Conservation (phyloP, 2,329 filamentous ascomycete species). For the Diaporthe ampelina region DNA sequence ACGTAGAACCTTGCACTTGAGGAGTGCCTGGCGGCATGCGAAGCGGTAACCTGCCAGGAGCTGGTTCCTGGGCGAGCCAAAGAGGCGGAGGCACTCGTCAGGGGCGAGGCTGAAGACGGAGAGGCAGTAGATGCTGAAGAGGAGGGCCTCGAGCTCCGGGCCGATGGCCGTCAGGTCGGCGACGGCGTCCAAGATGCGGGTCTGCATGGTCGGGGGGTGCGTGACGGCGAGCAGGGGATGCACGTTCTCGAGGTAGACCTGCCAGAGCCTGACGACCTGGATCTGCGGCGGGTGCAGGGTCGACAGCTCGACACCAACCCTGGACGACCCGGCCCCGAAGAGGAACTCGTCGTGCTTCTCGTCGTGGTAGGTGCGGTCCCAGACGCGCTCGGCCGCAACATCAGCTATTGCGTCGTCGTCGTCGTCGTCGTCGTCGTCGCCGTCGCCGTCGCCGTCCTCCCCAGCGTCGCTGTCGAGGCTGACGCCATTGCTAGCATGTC, state of each 20-base stretch:
- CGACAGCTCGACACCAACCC: neutral
- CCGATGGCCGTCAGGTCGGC: neutral
- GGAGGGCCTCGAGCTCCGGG: neutral
- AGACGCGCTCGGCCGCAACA: neutral
- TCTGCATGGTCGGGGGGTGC: neutral
- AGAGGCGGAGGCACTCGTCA: neutral
- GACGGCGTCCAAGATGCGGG: neutral
- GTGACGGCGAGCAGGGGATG: neutral
- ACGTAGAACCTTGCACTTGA: neutral
- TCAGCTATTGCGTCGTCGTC: too few relatives aligned
- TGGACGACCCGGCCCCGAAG: neutral
- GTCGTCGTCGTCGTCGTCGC: too few relatives aligned
- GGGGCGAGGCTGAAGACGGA: neutral
- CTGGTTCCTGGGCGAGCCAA: neutral
- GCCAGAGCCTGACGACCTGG: neutral
- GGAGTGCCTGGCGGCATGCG: neutral
- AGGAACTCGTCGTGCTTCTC: constrained; percentile 1
- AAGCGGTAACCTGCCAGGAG: neutral
- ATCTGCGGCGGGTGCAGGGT: neutral
- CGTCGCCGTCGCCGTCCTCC: too few relatives aligned
- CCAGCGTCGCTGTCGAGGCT: neutral
- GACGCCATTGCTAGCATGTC: neutral
- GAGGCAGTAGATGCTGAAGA: neutral
- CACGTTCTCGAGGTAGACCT: neutral
- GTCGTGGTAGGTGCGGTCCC: constrained; percentile 3